Conservation (phyloP, 176 grass and related monocot genomes). For the Bonia amplexicaulis region DNA sequence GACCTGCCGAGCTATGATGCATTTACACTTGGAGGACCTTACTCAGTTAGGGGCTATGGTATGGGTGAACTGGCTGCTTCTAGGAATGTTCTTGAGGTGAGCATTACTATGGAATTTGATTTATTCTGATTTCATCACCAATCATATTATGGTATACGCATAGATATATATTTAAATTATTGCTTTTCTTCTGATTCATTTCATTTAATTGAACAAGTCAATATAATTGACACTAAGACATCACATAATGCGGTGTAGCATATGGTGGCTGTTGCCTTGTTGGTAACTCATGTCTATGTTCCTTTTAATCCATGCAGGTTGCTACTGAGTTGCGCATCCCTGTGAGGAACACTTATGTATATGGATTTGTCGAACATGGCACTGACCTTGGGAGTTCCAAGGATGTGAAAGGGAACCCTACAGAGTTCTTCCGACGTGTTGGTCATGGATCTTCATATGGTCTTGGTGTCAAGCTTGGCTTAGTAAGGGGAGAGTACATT, state of each 20-base stretch:
- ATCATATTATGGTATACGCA: background rate
- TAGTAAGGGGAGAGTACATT: conserved; percentile 88
- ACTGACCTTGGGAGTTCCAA: conserved; percentile 92
- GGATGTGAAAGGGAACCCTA: conserved; percentile 95
- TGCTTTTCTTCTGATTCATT: background rate
- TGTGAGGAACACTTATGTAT: conserved; percentile 74
- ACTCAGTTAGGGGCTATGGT: conserved; percentile 86
- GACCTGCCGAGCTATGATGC: conserved; percentile 95
- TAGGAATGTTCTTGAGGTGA: conserved; percentile 95
- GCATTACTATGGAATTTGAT: background rate
- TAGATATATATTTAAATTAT: background rate
- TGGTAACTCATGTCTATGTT: conserved; percentile 4
- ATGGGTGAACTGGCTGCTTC: conserved; percentile 90
- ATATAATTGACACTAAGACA: background rate
- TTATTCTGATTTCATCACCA: background rate
- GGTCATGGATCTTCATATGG: conserved; percentile 95
- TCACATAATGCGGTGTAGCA: background rate
- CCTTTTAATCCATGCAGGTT: conserved; percentile 44
- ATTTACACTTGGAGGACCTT: conserved; percentile 89
- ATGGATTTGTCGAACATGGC: conserved; percentile 86
- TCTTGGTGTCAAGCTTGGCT: conserved; percentile 79
- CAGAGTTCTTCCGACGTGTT: conserved; percentile 78
- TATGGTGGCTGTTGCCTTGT: background rate
- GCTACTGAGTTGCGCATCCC: conserved; percentile 77
- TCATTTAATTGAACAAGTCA: background rate